These are phyloP conservation scores for Aphanomyces astaci DNA, from an alignment of 352 stramenopile genomes.

Conservation along the genomic window DNA sequence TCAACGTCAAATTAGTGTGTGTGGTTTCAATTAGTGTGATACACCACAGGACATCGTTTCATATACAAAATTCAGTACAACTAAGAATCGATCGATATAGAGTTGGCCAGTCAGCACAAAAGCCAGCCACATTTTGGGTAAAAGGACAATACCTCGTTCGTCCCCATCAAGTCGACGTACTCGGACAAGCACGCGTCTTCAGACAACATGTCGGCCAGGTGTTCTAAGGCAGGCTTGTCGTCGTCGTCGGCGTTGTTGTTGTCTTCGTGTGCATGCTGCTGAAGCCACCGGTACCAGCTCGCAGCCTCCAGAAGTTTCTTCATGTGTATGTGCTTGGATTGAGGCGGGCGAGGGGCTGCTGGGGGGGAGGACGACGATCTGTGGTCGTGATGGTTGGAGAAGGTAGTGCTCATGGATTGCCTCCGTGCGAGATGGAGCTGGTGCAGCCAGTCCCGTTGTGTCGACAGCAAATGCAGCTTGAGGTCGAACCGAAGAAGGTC, in stretches of 20 bases:
- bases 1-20: no score
- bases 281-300: constrained; percentile 79
- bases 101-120: no score
- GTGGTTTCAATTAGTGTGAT: no score
- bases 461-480: constrained; percentile 56
- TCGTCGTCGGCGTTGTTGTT: constrained; percentile 29
- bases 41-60: no score
- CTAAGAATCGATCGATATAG: no score
- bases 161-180: constrained; percentile 66
- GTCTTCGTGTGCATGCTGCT: constrained; percentile 36
- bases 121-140: constrained; percentile 11
- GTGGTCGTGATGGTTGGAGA: constrained; percentile 45
- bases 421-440: constrained; percentile 44
- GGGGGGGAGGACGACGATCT: constrained; percentile 47
- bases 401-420: constrained; percentile 38
- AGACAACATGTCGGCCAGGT: constrained; percentile 62
- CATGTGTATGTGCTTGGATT: constrained; percentile 46
- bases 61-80: no score
- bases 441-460: constrained; percentile 47
- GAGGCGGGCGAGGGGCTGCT: no score
- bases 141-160: constrained; percentile 13
- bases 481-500: constrained; percentile 68
- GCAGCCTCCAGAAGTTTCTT: constrained; percentile 68
- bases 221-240: constrained; percentile 50
- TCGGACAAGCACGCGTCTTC: constrained; percentile 79